Conservation (phyloP, 768 basidiomycete species). For the Serendipita vermifera region DNA sequence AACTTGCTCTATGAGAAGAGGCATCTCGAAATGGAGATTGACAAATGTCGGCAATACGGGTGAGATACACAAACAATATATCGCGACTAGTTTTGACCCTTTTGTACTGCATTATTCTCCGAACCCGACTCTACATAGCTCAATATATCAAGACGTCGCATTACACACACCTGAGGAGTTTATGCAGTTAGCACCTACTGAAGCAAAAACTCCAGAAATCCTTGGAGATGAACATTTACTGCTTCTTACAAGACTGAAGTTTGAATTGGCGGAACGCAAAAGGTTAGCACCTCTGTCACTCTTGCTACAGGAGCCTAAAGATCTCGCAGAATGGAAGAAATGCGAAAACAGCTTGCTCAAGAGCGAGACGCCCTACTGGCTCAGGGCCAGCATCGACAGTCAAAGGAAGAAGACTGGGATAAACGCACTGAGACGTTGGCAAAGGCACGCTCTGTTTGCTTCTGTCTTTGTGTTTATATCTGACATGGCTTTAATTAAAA, state of each 20-base stretch:
- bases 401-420: conserved; percentile 43
- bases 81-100: no score
- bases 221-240: conserved; percentile 64
- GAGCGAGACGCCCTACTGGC: conserved; percentile 72
- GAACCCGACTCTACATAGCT: conserved; percentile 31
- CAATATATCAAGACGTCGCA: conserved; percentile 78
- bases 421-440: conserved; percentile 3
- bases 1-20: conserved; percentile 82
- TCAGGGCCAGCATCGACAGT: conserved; percentile 58
- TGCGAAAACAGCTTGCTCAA: conserved; percentile 49
- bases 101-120: conserved; percentile 11
- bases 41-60: conserved; percentile 88
- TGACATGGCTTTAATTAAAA: not conserved
- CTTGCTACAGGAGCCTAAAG: not conserved
- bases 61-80: conserved; percentile 37
- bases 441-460: not conserved
- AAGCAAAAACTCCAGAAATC: conserved; percentile 46
- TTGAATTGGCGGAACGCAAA: conserved; percentile 79
- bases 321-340: conserved; percentile 50
- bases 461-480: not conserved
- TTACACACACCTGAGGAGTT: conserved; percentile 62
- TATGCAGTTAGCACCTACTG: conserved; percentile 50
- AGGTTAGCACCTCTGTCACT: conserved; percentile 36
- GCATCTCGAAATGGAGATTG: conserved; percentile 82
- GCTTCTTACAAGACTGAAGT: conserved; percentile 76